phyloP scores from a whole-genome alignment of 345 rosid species.

The Eucalyptus fibrosa region DNA sequence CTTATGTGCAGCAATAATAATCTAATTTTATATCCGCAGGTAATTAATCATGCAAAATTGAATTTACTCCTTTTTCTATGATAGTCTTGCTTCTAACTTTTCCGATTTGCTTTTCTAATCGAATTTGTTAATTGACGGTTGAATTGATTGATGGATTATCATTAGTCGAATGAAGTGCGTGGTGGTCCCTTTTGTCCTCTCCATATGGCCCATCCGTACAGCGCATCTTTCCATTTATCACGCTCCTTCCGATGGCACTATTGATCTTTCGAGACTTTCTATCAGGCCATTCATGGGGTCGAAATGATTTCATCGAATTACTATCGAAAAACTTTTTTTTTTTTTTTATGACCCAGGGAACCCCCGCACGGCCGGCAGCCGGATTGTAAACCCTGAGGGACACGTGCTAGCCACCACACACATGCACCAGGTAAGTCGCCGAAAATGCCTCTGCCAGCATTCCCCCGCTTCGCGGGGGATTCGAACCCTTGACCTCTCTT shows the following conservation, averaged over 20 bases:
- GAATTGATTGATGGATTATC: not conserved
- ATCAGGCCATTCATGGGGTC: not conserved
- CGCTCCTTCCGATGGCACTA: not conserved
- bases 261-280: not conserved
- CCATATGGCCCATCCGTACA: too few species aligned
- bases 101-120: not conserved
- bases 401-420: too few species aligned
- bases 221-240: not conserved
- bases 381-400: too few species aligned
- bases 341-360: too few species aligned
- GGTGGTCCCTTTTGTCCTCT: not conserved
- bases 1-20: too few species aligned
- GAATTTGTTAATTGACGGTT: not conserved
- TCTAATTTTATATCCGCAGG: too few species aligned
- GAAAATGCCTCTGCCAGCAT: too few species aligned
- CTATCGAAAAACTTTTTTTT: too few species aligned
- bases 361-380: too few species aligned
- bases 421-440: too few species aligned
- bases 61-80: not conserved
- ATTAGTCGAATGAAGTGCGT: not conserved
- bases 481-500: too few species aligned
- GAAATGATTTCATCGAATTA: not conserved
- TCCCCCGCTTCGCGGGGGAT: too few species aligned
- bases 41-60: not conserved
- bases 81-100: not conserved